A percentile compares a stretch with the other conserved stretches of the same genome.
Evolutionary conservation across 2,329 filamentous ascomycete genomes (phyloP).

Genomic region (Pseudocercospora eumusae): DNA sequence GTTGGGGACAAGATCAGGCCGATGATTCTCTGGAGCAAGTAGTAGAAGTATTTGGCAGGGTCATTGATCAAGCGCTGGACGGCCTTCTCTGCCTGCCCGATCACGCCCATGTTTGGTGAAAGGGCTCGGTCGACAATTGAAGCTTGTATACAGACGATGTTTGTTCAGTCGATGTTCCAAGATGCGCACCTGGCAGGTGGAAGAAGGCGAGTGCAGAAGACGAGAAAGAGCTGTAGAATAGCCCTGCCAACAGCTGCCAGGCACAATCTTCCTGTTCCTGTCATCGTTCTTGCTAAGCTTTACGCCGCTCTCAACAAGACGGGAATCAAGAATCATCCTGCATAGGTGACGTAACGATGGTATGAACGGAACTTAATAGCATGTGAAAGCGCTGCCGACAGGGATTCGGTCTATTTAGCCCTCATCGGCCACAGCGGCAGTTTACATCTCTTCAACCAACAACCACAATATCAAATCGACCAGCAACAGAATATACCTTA

Average conservation of each 20-base stretch:
- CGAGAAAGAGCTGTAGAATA: not conserved
- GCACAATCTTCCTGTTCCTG: not conserved
- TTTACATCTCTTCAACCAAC: not conserved
- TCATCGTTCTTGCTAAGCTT: not conserved
- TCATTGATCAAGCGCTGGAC: slow-evolving; percentile 40
- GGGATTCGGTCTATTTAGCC: not conserved
- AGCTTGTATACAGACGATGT: too few relatives aligned
- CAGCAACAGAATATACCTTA: not conserved
- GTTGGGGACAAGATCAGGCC: slow-evolving; percentile 67
- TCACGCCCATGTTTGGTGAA: slow-evolving; percentile 18
- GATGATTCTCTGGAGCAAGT: slow-evolving; percentile 65
- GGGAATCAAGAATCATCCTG: not conserved
- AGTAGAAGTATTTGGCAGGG: slow-evolving; percentile 62
- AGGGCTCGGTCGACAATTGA: too few relatives aligned
- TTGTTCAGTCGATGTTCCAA: too few relatives aligned
- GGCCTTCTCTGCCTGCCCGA: slow-evolving; percentile 12
- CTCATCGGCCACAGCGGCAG: not conserved
- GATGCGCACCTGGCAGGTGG: not conserved
- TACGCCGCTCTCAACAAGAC: slow-evolving; percentile 4
- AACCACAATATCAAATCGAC: not conserved
- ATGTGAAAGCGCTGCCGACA: not conserved
- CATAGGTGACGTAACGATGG: not conserved
- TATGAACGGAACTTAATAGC: not conserved
- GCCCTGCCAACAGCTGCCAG: not conserved
- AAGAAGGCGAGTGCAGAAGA: not conserved